These are phyloP conservation scores for Apiospora sp. DNA, from an alignment of 2,329 filamentous ascomycete genomes.

Conservation along the genomic window DNA sequence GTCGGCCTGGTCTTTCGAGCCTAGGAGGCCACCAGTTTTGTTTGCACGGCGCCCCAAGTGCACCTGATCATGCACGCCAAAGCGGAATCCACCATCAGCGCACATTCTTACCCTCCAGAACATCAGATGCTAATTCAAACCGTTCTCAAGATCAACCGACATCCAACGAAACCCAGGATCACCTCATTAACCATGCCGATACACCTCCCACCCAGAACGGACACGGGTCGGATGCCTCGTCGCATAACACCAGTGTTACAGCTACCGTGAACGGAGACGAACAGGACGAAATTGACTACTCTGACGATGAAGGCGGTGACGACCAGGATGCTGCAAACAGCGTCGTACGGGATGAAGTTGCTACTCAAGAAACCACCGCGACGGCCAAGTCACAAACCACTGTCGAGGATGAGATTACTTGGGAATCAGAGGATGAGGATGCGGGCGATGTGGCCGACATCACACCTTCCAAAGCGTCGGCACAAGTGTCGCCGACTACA, in stretches of 20 bases:
- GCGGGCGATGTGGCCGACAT: slow-evolving; percentile 30
- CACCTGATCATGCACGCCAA: not conserved
- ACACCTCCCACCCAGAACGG: slow-evolving; percentile 27
- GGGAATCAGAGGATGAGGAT: slow-evolving; percentile 45
- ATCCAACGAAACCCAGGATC: not conserved
- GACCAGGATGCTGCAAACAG: slow-evolving; percentile 32
- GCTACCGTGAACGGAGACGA: slow-evolving; percentile 44
- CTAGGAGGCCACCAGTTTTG: not conserved
- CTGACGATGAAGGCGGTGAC: slow-evolving; percentile 43
- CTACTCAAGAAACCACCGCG: slow-evolving; percentile 33
- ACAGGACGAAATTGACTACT: slow-evolving; percentile 46
- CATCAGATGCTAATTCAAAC: not conserved
- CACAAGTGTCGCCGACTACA: slow-evolving; percentile 46
- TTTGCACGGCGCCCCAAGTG: slow-evolving; percentile 1
- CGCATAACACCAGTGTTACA: slow-evolving; percentile 46
- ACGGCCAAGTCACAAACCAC: slow-evolving; percentile 31
- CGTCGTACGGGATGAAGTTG: too few species aligned
- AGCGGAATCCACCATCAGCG: not conserved
- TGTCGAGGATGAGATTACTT: slow-evolving; percentile 43
- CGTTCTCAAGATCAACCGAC: slow-evolving; percentile 21
- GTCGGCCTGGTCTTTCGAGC: not conserved
- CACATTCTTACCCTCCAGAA: not conserved
- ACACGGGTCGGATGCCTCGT: slow-evolving; percentile 42
- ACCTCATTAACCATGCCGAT: not conserved
- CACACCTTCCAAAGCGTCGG: slow-evolving; percentile 35